These are phyloP conservation scores for Ganoderma multipileum DNA, from an alignment of 1,284 basidiomycete species.

Conservation along the genomic window DNA sequence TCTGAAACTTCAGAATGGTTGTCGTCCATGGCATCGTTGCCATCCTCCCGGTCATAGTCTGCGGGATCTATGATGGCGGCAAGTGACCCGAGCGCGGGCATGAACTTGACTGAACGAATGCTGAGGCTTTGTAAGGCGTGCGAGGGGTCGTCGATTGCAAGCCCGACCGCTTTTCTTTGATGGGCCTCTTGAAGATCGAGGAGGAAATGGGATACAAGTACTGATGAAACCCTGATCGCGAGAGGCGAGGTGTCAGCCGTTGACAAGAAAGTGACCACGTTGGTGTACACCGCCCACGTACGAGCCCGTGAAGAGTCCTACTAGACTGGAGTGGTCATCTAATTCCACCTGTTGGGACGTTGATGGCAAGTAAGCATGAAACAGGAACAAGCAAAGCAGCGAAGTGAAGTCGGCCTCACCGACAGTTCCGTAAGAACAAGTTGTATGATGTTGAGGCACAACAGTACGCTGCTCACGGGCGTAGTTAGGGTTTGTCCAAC, in stretches of 20 bases:
- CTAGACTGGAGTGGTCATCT: neutral
- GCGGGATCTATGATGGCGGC: neutral
- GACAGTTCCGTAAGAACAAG: neutral
- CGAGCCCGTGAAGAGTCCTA: neutral
- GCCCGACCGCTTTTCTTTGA: constrained; percentile 47
- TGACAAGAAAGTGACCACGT: neutral
- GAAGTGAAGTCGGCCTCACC: neutral
- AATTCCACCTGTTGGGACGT: neutral
- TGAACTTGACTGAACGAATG: neutral
- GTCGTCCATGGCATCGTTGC: neutral
- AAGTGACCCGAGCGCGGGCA: neutral
- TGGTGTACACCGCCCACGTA: neutral
- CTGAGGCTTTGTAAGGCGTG: neutral
- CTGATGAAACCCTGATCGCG: neutral
- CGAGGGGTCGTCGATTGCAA: constrained; percentile 21
- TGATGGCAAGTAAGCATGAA: neutral
- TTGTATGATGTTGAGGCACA: neutral
- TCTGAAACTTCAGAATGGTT: neutral
- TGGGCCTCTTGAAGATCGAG: constrained; percentile 1
- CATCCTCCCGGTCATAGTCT: neutral
- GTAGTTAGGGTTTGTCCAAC: neutral
- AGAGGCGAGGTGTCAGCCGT: too few species aligned
- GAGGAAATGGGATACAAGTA: neutral
- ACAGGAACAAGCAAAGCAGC: neutral
- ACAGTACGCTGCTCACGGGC: neutral